Evolutionary conservation across 108 stramenopile genomes (phyloP), one percentile per base, ranked within the genome.

Genomic region (Nannochloropsis gaditana): DNA sequence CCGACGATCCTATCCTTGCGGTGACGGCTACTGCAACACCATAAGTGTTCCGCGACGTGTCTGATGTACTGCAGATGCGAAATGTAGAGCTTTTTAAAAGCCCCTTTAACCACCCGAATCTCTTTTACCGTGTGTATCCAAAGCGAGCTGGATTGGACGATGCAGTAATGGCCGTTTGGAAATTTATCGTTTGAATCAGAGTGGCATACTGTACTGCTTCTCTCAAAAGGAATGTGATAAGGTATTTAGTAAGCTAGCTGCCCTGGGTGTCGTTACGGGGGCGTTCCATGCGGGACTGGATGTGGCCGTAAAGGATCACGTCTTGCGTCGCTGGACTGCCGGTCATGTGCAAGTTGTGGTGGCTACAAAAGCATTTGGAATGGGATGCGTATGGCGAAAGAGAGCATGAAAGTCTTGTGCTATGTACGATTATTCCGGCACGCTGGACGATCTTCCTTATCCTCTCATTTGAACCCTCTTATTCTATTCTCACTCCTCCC

Each of bases 21-120:
- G 87, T 99, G 44, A 99, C 98, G 43, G 98, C 98, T 8, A 99
- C 98, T 17, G 98, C 98, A 41, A 94, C 94, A 83, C 89, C 96
- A 86, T 94, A 94, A 45, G 96, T 98, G 84, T 94, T 95, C 41
- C 90, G 93, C 9, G 94, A 95, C 79, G 94, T 95, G 83, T 90
- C 91, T 43, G 92, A 89, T 11, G 86, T 98, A 4, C 21, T 81
- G 2, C 41, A 42, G 11, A 79, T 84, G 44, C 50, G 21, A 42
- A 81, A 81, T 79, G 88, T 90, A 84, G 93, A 94, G 79, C 50
- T 85, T 43, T 96, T 93, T 82, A 84, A 88, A 42, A 11, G 11
- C 80, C 21, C 80, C 5, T 97, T 96, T 92, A 96, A 99, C 87
- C 95, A 96, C 11, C 92, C 93, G 44, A 97, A 97, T 83, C 89